phyloP scores from a whole-genome alignment of 148 eudicot species.

The Silene latifolia region DNA sequence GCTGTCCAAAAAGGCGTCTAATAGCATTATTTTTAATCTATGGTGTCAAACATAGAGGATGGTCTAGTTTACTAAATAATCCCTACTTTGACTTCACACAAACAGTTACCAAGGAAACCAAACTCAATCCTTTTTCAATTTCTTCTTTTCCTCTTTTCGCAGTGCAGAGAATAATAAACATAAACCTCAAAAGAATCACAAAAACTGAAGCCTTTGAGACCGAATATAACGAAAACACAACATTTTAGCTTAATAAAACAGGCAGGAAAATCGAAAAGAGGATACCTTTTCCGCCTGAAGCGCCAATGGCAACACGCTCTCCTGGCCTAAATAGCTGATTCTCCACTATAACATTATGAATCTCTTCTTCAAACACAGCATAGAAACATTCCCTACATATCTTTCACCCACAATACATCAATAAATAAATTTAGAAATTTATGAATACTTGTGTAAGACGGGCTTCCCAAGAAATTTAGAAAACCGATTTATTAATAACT shows the following conservation, averaged over 20 bases:
- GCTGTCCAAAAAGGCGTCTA: not conserved
- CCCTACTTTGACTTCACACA: not conserved
- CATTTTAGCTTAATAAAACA: not conserved
- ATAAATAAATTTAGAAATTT: not conserved
- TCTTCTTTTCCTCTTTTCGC: not conserved
- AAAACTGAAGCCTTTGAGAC: not conserved
- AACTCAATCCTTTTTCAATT: not conserved
- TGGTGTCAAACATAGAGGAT: not conserved
- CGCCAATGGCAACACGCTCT: conserved; percentile 89
- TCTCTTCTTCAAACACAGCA: conserved; percentile 80
- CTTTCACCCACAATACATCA: conserved; percentile 32
- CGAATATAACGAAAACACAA: not conserved
- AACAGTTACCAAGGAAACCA: conserved; percentile 1
- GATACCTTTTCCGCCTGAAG: conserved; percentile 98
- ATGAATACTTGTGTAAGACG: too few species aligned
- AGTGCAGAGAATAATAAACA: not conserved
- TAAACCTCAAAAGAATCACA: not conserved
- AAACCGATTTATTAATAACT: too few species aligned
- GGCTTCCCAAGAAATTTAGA: too few species aligned
- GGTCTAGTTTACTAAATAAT: not conserved
- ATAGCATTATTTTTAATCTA: not conserved
- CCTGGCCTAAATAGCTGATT: conserved; percentile 80
- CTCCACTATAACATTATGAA: conserved; percentile 69
- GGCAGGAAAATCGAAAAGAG: not conserved
- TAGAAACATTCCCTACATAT: conserved; percentile 95